Evolutionary conservation across 2,329 filamentous ascomycete species (phyloP).

Genomic region (Aspergillus tubingensis): DNA sequence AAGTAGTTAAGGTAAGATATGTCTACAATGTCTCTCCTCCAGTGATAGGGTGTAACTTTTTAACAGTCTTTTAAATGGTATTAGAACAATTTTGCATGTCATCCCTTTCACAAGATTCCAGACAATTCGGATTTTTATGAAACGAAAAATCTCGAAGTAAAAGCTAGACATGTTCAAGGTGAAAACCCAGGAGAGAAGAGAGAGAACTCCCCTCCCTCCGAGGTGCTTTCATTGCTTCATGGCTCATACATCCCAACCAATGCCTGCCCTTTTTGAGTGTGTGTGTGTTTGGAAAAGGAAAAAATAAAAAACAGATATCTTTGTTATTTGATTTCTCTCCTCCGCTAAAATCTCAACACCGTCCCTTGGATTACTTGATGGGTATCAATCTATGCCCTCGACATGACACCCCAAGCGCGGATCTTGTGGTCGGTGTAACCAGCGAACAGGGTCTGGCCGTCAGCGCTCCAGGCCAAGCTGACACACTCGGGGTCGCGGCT

Average conservation of each 20-base stretch:
- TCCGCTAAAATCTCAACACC: slow-evolving; percentile 19
- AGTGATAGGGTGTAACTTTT: background rate
- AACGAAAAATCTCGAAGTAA: slow-evolving; percentile 36
- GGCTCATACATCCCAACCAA: slow-evolving; percentile 47
- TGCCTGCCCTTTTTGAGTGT: slow-evolving; percentile 36
- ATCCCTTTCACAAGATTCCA: slow-evolving; percentile 35
- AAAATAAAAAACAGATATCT: slow-evolving; percentile 24
- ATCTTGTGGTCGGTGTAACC: slow-evolving; percentile 99
- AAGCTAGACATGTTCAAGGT: slow-evolving; percentile 37
- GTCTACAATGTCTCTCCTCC: background rate
- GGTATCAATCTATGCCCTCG: slow-evolving; percentile 67
- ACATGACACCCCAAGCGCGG: slow-evolving; percentile 97
- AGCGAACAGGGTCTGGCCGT: slow-evolving; percentile 98
- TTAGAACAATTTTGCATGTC: slow-evolving; percentile 43
- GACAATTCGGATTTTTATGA: slow-evolving; percentile 31
- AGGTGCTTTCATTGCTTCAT: slow-evolving; percentile 46
- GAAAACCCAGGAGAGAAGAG: slow-evolving; percentile 24
- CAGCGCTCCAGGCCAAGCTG: slow-evolving; percentile 93
- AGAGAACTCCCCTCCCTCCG: slow-evolving; percentile 23
- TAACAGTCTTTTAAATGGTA: slow-evolving; percentile 35
- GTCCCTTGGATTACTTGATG: background rate
- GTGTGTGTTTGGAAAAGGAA: slow-evolving; percentile 29
- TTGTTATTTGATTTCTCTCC: slow-evolving; percentile 22
- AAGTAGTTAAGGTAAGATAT: background rate
- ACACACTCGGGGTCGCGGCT: slow-evolving; percentile 98